A percentile compares a stretch with the other conserved stretches of the same genome.
Conservation (phyloP, 345 rosid species). For the Cardamine chenopodiifolia region DNA sequence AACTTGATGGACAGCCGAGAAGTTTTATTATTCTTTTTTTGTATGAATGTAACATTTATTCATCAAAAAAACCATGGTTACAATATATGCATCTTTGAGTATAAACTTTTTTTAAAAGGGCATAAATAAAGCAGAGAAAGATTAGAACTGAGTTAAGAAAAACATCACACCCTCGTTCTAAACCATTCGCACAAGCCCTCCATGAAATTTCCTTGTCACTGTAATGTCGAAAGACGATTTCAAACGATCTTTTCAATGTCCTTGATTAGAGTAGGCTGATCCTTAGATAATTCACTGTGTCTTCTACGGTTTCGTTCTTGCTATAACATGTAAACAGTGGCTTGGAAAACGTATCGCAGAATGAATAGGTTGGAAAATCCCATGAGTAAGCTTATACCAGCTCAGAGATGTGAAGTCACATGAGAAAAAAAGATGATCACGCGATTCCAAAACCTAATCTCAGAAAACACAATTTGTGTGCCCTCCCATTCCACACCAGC, state of each 20-base stretch:
- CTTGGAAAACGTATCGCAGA: background rate
- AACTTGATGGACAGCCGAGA: no score
- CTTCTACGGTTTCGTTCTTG: background rate
- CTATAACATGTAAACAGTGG: background rate
- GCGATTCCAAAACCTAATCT: no score
- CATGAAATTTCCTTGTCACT: background rate
- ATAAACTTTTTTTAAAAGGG: no score
- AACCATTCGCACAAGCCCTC: no score
- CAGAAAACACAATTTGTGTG: background rate
- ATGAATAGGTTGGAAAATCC: background rate
- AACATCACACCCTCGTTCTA: no score
- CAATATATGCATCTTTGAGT: no score
- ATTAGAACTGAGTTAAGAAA: no score
- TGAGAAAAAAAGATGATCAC: background rate
- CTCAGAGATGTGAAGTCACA: background rate
- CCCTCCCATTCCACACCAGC: background rate
- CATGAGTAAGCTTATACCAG: background rate
- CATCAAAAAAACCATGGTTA: no score
- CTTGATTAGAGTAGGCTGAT: no score
- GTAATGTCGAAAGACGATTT: background rate
- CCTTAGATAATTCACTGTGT: background rate
- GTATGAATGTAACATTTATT: no score
- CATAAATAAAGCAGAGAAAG: no score
- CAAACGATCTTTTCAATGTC: background rate
- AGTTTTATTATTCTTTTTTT: no score